Evolutionary conservation across 805 yeast genomes (phyloP).

Genomic region (Saccharomyces kudriavzevii): DNA sequence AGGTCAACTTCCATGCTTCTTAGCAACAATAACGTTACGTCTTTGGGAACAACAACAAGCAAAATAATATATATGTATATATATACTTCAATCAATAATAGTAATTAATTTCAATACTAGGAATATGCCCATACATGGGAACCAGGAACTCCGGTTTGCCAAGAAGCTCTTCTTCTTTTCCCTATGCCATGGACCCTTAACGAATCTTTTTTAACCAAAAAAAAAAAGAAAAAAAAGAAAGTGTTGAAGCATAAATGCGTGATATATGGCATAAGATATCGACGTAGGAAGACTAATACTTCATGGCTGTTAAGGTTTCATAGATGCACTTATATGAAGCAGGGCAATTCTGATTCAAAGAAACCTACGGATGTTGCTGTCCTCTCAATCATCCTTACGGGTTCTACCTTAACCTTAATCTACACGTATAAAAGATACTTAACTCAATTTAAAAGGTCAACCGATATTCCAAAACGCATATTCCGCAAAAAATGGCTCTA

Average conservation of each 20-base stretch:
- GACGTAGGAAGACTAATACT: neutral
- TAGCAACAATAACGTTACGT: constrained; percentile 65
- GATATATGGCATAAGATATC: neutral
- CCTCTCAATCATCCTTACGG: constrained; percentile 30
- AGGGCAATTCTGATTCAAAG: constrained; percentile 1
- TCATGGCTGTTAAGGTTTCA: neutral
- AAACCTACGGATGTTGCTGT: constrained; percentile 12
- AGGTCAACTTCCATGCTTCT: constrained; percentile 66
- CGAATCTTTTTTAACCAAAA: neutral
- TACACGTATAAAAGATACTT: constrained; percentile 39
- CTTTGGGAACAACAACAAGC: constrained; percentile 41
- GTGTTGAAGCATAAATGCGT: neutral
- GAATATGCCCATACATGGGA: neutral
- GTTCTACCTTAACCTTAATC: constrained; percentile 36
- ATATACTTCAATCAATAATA: neutral
- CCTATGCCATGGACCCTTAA: neutral
- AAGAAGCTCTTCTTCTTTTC: neutral
- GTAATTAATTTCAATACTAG: neutral
- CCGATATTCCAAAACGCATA: constrained; percentile 41
- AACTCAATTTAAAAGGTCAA: constrained; percentile 42
- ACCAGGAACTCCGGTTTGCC: neutral
- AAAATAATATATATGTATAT: neutral
- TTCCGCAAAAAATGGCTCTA: constrained; percentile 40
- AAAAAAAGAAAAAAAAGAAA: neutral
- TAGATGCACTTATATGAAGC: neutral